A percentile compares a stretch with the other conserved stretches of the same genome.
phyloP scores from a whole-genome alignment of 108 stramenopile species.

The Epipyxis sp. region DNA sequence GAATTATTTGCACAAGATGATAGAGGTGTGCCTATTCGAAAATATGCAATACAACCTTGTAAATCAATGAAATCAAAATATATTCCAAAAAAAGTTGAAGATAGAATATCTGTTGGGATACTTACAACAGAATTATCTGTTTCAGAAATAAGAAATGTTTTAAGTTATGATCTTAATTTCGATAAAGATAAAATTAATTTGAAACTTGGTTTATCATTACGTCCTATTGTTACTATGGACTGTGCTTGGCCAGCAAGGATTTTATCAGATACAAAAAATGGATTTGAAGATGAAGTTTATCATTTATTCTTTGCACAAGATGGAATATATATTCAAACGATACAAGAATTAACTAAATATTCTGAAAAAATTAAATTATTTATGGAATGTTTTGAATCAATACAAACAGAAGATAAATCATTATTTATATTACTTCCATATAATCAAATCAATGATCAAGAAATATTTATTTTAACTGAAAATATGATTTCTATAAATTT shows the following conservation, averaged over 20 bases:
- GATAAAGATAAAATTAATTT: too few species aligned
- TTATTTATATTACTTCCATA: not conserved
- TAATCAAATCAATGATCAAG: not conserved
- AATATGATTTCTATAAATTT: not conserved
- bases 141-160: too few species aligned
- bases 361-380: not conserved
- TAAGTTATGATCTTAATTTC: too few species aligned
- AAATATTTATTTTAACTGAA: not conserved
- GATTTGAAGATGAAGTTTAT: not conserved
- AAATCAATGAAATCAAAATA: too few species aligned
- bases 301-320: not conserved
- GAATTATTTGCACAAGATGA: too few species aligned
- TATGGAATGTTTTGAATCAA: not conserved
- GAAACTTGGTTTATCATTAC: not conserved
- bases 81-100: too few species aligned
- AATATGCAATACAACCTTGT: too few species aligned
- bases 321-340: not conserved
- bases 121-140: too few species aligned
- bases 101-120: too few species aligned
- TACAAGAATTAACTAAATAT: too few species aligned
- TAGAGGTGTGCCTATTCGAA: too few species aligned
- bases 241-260: conserved; percentile 15
- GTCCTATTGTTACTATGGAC: not conserved
- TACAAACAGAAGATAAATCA: not conserved
- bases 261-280: not conserved